Evolutionary conservation across 768 basidiomycete genomes (phyloP), one percentile per base, ranked within the genome.

Genomic region (Mycena vulgaris): DNA sequence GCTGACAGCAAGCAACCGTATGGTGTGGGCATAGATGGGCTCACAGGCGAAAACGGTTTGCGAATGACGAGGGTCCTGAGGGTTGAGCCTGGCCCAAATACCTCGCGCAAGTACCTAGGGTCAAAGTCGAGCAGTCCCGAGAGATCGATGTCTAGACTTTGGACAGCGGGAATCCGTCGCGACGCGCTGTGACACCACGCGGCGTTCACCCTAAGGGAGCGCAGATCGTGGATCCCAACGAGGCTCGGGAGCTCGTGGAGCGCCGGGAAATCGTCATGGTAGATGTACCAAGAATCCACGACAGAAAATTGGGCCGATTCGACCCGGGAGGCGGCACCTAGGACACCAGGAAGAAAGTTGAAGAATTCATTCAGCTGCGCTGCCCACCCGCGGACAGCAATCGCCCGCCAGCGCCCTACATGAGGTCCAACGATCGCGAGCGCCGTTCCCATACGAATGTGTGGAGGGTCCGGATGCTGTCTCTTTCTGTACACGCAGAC

Each of bases 371-470:
- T 2, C 10, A 62, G 6, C n/a, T 68, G 59, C 21, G 4, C 0
- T 3, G 5, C 5, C 59, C 52, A 61, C 13, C 40, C 28, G 10
- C 60, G 66, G 9, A 68, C 13, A 13, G 60, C 48, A 25, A 68
- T 6, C 10, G 23, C 62, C 0, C 53, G 39, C 66, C 66, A 68
- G 33, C 66, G 66, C 25, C 27, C 11, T 13, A 68, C 33, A 61
- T 61, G 60, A 0, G 42, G 66, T 0, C 66, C 66, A 3, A 68
- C 19, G 3, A 68, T 30, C 5, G 28, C 39, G 13, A 68, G 52
- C 0, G 28, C 56, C 47, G 19, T n/a, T 9, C 8, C 14, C 33
- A 60, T 19, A 3, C 1, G 7, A 5, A 55, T 64, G 37, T 35
- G 2, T 8, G 31, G n/a, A 2, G 40, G 16, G 17, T 28, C 23